Evolutionary conservation across 495 filamentous ascomycete species (phyloP).

Genomic region (Pyrenula aspistea): DNA sequence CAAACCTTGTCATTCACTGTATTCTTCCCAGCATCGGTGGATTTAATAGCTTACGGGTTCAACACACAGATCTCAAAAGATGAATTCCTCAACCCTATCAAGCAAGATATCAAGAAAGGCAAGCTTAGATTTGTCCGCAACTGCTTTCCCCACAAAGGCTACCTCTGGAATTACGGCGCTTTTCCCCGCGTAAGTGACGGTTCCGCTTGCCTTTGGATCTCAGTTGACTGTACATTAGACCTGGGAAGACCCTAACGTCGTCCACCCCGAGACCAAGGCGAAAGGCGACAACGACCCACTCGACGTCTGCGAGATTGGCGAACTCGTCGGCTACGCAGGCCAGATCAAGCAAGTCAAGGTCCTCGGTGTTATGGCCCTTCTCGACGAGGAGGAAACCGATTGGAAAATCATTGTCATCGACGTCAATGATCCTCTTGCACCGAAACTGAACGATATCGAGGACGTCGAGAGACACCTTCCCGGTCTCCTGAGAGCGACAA

Average conservation of each 20-base stretch:
- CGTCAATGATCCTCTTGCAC: slow-evolving; percentile 89
- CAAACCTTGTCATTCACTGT: neutral
- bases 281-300: slow-evolving; percentile 99
- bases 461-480: slow-evolving; percentile 98
- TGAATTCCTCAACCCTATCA: slow-evolving; percentile 92
- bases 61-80: slow-evolving; percentile 86
- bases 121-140: slow-evolving; percentile 90
- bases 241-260: slow-evolving; percentile 93
- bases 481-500: slow-evolving; percentile 90
- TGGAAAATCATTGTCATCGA: slow-evolving; percentile 99
- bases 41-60: no score
- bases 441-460: slow-evolving; percentile 97
- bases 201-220: neutral
- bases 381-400: slow-evolving; percentile 99
- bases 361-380: slow-evolving; percentile 95
- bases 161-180: slow-evolving; percentile 99
- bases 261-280: slow-evolving; percentile 98
- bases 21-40: slow-evolving; percentile 3
- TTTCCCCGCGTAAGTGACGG: slow-evolving; percentile 73
- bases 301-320: slow-evolving; percentile 98
- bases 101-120: slow-evolving; percentile 51
- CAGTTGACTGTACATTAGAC: slow-evolving; percentile 44
- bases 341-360: slow-evolving; percentile 99
- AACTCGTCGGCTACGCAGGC: slow-evolving; percentile 86
- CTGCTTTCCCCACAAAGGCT: slow-evolving; percentile 99